Base-by-base conservation (phyloP, 2,329 filamentous ascomycete genomes). In the Colletotrichum sansevieriae region DNA sequence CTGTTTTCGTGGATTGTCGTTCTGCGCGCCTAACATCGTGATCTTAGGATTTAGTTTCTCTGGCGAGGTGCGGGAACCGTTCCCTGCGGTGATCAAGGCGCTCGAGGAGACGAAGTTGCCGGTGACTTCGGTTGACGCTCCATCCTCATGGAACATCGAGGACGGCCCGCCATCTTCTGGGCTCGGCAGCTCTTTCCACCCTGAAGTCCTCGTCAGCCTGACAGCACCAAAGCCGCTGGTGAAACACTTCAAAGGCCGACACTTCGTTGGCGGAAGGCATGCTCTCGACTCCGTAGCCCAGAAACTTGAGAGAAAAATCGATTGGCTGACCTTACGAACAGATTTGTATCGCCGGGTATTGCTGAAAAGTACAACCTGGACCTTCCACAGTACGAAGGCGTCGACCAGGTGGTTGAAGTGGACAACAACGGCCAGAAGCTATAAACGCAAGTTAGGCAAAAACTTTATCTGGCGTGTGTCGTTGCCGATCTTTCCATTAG, bases 121-220 rank as follows among this genome's bases (percentile, higher is more conserved):
- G 0, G 92, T 98, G 0, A 91, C 96, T 3, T 92, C 94, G 3
- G 93, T 99, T 22, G 96, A 99, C 81, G 94, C 93, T 7, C 96
- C 96, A 1, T 97, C 93, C 37, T 96, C 93, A 2, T 99, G 96
- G 96, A 90, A 96, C 78, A 97, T 99, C 65, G 93, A 97, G 76
- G 83, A 85, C 11, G 96, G 96, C 0, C 95, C 95, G 9, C 94
- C 95, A 11, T 82, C 84, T 60, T 88, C 90, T 1, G 95, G 94
- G 0, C 86, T 93, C 0, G 95, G 94, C 1, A 91, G 91, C 74
- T 89, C 85, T 4, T 98, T 97, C 76, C 90, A 92, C 82, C 96
- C 96, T 72, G 84, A 86, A 39, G 90, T 91, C 20, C 83, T 99
- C 66, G 90, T 99, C 73, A 97, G 93, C 77, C 83, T 99, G 76